Percentiles rank a stretch among this genome's conserved stretches.
phyloP scores from a whole-genome alignment of 176 grass and related monocot species.

The Phoenix roebelenii region DNA sequence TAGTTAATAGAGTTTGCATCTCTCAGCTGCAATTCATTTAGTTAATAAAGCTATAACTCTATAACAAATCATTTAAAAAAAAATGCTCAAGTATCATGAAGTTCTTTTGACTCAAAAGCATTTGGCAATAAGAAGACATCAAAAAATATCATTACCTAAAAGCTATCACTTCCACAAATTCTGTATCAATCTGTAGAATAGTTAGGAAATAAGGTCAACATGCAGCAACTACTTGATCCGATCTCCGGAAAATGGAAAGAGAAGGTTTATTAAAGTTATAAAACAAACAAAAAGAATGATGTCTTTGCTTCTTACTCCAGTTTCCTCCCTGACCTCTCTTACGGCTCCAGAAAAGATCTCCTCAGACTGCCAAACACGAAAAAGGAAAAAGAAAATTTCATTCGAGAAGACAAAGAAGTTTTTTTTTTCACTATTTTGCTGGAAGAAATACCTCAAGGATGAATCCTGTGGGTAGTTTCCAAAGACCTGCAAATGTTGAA shows the following conservation, averaged over 20 bases:
- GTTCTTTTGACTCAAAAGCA: no score
- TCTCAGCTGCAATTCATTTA: no score
- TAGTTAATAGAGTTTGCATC: no score
- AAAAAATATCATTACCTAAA: slow-evolving; percentile 52
- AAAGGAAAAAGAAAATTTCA: not conserved
- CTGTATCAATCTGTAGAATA: slow-evolving; percentile 61
- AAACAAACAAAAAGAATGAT: not conserved
- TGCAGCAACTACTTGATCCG: slow-evolving; percentile 9
- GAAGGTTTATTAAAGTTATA: not conserved
- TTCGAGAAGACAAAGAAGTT: no score
- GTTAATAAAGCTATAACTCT: no score
- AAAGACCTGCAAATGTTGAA: slow-evolving; percentile 28
- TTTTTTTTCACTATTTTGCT: not conserved
- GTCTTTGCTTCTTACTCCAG: slow-evolving; percentile 53
- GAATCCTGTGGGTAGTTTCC: slow-evolving; percentile 94
- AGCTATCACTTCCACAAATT: slow-evolving; percentile 77
- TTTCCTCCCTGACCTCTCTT: slow-evolving; percentile 93
- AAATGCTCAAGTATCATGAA: no score
- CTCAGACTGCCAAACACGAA: slow-evolving; percentile 41
- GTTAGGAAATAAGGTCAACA: slow-evolving; percentile 7
- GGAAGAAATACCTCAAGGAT: slow-evolving; percentile 54
- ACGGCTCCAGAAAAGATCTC: slow-evolving; percentile 85
- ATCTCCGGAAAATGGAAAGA: no score
- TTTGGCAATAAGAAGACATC: not conserved
- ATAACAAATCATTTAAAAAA: no score